Conservation (phyloP, 441 rosid species). For the Erodium texanum region DNA sequence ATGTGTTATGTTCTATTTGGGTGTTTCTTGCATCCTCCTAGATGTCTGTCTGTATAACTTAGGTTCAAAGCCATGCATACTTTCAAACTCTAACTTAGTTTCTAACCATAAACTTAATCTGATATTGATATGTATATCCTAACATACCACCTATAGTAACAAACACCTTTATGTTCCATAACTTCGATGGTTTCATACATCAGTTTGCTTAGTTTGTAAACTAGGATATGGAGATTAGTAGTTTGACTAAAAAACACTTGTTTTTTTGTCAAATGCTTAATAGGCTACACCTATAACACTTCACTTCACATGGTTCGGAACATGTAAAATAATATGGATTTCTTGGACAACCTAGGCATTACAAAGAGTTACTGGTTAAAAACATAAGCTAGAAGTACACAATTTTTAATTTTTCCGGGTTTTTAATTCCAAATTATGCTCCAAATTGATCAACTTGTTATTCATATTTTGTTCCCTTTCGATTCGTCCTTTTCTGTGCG, state of each 20-base stretch:
- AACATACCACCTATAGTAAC: background rate
- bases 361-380: background rate
- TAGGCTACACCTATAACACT: background rate
- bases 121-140: background rate
- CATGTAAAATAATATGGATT: background rate
- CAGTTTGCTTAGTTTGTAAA: background rate
- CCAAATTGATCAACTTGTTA: background rate
- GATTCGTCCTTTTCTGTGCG: too few species aligned
- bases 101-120: background rate
- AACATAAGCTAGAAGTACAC: background rate
- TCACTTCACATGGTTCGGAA: background rate
- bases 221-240: background rate
- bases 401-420: too few species aligned
- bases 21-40: too few species aligned
- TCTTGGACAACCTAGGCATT: background rate
- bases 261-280: background rate
- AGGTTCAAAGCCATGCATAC: too few species aligned
- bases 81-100: background rate
- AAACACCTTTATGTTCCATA: background rate
- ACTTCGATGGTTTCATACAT: background rate
- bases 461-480: background rate
- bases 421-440: background rate
- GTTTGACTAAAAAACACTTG: background rate
- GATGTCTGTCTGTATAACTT: background rate
- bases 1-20: too few species aligned